Conservation (phyloP, 1,284 basidiomycete genomes). For the Sphaerobolus stellatus region DNA sequence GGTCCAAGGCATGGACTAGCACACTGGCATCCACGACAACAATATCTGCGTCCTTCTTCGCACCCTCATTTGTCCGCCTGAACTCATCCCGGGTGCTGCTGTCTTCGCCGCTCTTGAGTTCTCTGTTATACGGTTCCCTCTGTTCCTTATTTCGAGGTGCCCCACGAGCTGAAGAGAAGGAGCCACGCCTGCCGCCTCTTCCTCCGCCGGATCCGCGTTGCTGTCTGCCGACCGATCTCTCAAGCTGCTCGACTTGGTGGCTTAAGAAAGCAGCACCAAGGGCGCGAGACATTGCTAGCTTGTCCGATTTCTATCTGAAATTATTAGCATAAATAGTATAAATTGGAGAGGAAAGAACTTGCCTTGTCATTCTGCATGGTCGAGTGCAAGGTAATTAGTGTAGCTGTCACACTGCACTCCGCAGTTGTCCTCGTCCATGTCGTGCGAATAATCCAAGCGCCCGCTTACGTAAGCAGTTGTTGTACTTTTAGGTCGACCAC, state of each 20-base stretch:
- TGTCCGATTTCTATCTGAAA: constrained; percentile 35
- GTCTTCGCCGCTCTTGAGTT: constrained; percentile 12
- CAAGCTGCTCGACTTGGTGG: constrained; percentile 80
- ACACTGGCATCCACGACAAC: constrained; percentile 86
- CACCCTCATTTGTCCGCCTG: constrained; percentile 39
- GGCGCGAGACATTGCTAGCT: constrained; percentile 76
- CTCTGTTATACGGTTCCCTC: constrained; percentile 25
- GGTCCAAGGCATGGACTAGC: constrained; percentile 77
- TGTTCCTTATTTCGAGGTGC: not conserved
- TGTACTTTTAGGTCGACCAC: no score
- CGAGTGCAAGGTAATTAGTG: no score
- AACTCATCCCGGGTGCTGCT: constrained; percentile 15
- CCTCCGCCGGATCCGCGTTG: not conserved
- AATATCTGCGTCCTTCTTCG: constrained; percentile 64
- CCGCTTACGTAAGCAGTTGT: no score
- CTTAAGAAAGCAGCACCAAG: constrained; percentile 79
- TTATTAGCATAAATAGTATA: not conserved
- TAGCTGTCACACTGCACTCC: no score
- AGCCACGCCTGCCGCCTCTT: constrained; percentile 10
- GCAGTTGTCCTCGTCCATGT: no score
- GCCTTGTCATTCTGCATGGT: constrained; percentile 11
- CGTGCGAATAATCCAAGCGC: no score
- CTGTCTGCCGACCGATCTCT: constrained; percentile 58
- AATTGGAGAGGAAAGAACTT: not conserved
- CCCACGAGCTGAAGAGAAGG: no score